Base-by-base conservation (phyloP, 345 rosid species). In the Eucalyptus viminalis region DNA sequence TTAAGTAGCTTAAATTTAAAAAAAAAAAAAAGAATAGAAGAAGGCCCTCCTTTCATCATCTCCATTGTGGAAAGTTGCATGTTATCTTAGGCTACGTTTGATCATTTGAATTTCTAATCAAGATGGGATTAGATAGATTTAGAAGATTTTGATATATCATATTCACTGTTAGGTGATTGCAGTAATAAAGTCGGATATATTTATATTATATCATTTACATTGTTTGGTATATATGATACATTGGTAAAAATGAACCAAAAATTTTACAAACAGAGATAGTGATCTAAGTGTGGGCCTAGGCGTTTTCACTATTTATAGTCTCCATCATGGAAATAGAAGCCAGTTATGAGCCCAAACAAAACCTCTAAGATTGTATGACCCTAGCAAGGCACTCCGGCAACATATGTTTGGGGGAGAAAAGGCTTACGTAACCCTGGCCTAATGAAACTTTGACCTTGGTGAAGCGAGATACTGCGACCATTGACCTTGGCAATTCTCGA, bases 41-140 rank as follows among this genome's bases (percentile, higher is more conserved):
- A 14, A 62, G 16, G 34, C 4, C 17, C 14, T 29, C 34, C 8
- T 2, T 62, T 60, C 16, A 27, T 27, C 15, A 1, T 60, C 72
- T 62, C 3, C 5, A 1, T 14, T 0, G 1, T 27, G 69, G 4
- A 62, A 27, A 62, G 34, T 0, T 16, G 1, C 0, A 1, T 7
- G 21, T 51, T 3, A 3, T 51, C 21, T 16, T 51, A 11, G 11
- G 4, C 3, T 47, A 47, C 0, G 11, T 47, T 47, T 47, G 12
- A 3, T 47, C 4, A 4, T 47, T 11, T 3, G 4, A 1, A 47
- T 47, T 47, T 47, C 12, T 47, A 47, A 47, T 47, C 4, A 10
- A 9, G 12, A 47, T 47, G 12, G 11, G 4, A 47, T 4, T 3
- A 11, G 11, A 9, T 40, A 40, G 40, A 37, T 37, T 37, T 45